Base-by-base conservation (phyloP, 441 rosid species). In the Pelargonium myrrhifolium region DNA sequence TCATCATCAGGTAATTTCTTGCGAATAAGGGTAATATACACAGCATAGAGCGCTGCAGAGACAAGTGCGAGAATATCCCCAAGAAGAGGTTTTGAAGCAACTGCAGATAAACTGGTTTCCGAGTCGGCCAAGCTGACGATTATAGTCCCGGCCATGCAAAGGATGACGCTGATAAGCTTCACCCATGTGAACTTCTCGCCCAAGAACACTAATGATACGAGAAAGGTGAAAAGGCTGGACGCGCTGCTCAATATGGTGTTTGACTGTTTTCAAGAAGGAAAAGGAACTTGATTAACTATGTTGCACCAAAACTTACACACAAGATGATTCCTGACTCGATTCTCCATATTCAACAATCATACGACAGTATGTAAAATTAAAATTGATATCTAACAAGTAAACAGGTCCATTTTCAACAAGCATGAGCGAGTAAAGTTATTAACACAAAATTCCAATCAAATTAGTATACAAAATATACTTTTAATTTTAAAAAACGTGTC, bases 171-270 rank as follows among this genome's bases (percentile, higher is more conserved):
- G 24, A 77, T 65, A 72, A 93, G 89, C 78, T 93, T 90, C 75
- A 93, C 62, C 96, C 96, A 89, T 31, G 95, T 83, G 77, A 93
- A 93, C 80, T 72, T 93, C 78, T 90, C 98, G 8, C 93, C 93
- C 80, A 93, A 67, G 81, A 88, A 83, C 63, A 71, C 78, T 22
- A 93, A 69, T 18, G 98, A 84, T 14, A 93, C 90, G 75, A 93
- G 81, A 83, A 90, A 89, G 0, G 96, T 93, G 80, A 90, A 90
- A 40, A 93, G 92, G 75, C 96, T 93, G 40, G 98, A 93, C 20
- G 90, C 71, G 65, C 95, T 93, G 83, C 97, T 87, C 72, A 93
- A 78, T 76, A 93, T 90, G 51, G 98, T 90, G 73, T 93, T 93
- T 24, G 98, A 93, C 98, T 87, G 93, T 81, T 83, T 12, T 68